A percentile compares a stretch with the other conserved stretches of the same genome.
These are phyloP conservation scores for Fraxinus pennsylvanica DNA, from an alignment of 257 asterid species.

Conservation along the genomic window DNA sequence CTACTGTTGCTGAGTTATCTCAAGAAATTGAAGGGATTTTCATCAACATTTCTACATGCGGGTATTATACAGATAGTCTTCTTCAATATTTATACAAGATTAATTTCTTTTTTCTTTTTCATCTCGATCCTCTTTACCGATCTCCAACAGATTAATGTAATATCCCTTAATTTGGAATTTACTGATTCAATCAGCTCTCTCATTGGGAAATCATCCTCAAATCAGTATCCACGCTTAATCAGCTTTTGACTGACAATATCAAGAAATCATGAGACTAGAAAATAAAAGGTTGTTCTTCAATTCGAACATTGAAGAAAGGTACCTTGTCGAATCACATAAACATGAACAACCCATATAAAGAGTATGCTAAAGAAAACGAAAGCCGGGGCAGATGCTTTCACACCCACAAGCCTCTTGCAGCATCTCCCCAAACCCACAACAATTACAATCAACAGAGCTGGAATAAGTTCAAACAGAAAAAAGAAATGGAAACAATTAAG, in stretches of 20 bases:
- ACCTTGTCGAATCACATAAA: slow-evolving; percentile 48
- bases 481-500: background rate
- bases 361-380: slow-evolving; percentile 48
- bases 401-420: slow-evolving; percentile 50
- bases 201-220: background rate
- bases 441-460: slow-evolving; percentile 40
- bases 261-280: background rate
- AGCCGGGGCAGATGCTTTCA: slow-evolving; percentile 56
- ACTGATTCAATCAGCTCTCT: background rate
- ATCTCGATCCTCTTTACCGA: background rate
- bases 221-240: background rate
- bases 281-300: background rate
- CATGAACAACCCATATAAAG: slow-evolving; percentile 46
- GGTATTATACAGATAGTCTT: too few species aligned
- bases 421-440: slow-evolving; percentile 48
- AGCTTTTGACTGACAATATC: background rate
- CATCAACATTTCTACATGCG: background rate
- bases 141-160: background rate
- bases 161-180: too few species aligned
- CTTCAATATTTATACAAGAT: background rate
- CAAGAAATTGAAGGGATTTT: background rate
- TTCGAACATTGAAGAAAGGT: background rate
- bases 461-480: slow-evolving; percentile 16
- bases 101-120: background rate
- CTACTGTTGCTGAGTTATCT: background rate